A percentile compares a stretch with the other conserved stretches of the same genome.
phyloP scores from a whole-genome alignment of 2,329 filamentous ascomycete species.

The Ceratocystis destructans region DNA sequence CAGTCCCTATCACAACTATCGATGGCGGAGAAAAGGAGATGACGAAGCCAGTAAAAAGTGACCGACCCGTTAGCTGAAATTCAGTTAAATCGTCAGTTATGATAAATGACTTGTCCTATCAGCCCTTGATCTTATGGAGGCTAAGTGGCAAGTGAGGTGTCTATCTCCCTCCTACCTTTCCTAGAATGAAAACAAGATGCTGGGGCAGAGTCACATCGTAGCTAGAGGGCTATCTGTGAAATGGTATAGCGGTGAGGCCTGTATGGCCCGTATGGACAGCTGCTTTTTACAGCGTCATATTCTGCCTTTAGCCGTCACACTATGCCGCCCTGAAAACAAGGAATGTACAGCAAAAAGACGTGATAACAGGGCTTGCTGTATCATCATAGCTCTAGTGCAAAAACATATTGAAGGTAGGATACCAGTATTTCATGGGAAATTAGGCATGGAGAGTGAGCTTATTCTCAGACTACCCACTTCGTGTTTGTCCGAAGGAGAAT shows the following conservation, averaged over 20 bases:
- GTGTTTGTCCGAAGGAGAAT: background rate
- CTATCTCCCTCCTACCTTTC: background rate
- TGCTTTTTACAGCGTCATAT: background rate
- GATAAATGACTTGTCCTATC: background rate
- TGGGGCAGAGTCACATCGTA: background rate
- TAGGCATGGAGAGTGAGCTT: background rate
- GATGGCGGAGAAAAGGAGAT: background rate
- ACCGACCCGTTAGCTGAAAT: background rate
- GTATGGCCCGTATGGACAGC: background rate
- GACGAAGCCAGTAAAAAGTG: background rate
- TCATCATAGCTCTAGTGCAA: background rate
- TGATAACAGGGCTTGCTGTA: background rate
- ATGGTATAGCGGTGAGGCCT: background rate
- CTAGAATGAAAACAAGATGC: background rate
- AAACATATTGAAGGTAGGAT: no score
- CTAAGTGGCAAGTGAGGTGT: background rate
- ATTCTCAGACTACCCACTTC: background rate
- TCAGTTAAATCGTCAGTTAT: background rate
- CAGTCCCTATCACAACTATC: background rate
- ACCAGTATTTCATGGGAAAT: no score
- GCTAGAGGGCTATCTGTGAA: background rate
- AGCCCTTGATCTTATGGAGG: background rate
- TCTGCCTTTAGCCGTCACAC: background rate
- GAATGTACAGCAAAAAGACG: background rate
- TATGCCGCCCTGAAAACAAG: background rate